These are phyloP conservation scores for Myxozyma melibiosi DNA, from an alignment of 805 yeast genomes.

Conservation along the genomic window DNA sequence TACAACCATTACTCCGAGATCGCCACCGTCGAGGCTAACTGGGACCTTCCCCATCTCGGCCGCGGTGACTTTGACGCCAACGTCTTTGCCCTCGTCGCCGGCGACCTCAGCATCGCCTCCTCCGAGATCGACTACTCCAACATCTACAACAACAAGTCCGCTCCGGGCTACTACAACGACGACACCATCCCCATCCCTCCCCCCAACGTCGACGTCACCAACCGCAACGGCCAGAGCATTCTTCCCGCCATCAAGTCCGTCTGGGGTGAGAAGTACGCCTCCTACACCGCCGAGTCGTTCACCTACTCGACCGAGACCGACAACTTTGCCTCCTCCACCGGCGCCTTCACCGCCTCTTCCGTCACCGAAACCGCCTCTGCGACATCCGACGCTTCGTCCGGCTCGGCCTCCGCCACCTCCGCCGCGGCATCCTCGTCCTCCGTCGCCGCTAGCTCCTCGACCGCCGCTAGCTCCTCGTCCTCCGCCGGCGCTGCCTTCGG, in stretches of 20 bases:
- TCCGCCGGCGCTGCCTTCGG: constrained; percentile 22
- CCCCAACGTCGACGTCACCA: constrained; percentile 45
- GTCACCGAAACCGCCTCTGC: constrained; percentile 18
- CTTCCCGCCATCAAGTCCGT: constrained; percentile 41
- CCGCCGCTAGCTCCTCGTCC: constrained; percentile 18
- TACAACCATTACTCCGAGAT: constrained; percentile 57
- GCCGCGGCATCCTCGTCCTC: constrained; percentile 30
- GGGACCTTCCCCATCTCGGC: constrained; percentile 54
- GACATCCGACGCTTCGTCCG: constrained; percentile 1
- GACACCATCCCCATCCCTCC: constrained; percentile 41
- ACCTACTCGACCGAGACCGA: constrained; percentile 23
- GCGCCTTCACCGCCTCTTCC: constrained; percentile 31
- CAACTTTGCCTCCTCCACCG: constrained; percentile 21
- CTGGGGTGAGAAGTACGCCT: constrained; percentile 40
- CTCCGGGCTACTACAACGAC: constrained; percentile 32
- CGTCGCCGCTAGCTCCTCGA: constrained; percentile 18
- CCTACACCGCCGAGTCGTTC: constrained; percentile 11
- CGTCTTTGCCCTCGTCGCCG: constrained; percentile 50
- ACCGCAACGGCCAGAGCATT: constrained; percentile 44
- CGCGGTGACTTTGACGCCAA: constrained; percentile 56
- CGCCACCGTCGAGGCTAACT: constrained; percentile 55
- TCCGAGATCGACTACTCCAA: constrained; percentile 15
- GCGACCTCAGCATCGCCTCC: constrained; percentile 36
- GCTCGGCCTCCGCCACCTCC: constrained; percentile 4
- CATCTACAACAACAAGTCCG: constrained; percentile 30